A percentile compares a stretch with the other conserved stretches of the same genome.
These are phyloP conservation scores for Paulownia fortunei DNA, from an alignment of 257 asterid species.

Conservation along the genomic window DNA sequence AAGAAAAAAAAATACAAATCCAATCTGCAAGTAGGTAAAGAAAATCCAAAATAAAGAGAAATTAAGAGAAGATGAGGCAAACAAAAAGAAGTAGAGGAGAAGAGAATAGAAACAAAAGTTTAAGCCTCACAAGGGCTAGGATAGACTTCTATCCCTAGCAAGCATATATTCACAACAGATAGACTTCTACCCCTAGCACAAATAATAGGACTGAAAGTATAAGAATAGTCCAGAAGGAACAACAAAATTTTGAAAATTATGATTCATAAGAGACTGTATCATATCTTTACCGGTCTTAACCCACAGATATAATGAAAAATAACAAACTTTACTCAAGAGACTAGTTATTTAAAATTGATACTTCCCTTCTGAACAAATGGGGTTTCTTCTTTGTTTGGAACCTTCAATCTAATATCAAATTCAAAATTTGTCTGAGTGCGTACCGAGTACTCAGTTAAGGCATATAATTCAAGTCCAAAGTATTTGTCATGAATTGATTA, in stretches of 20 bases:
- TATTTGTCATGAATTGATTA: neutral
- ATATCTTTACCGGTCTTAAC: neutral
- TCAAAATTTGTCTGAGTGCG: too few species aligned
- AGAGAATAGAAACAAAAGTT: neutral
- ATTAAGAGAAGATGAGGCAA: neutral
- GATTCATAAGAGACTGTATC: neutral
- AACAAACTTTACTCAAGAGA: neutral
- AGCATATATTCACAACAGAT: neutral
- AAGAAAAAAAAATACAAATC: neutral
- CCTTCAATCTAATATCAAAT: neutral
- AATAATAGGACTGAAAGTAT: neutral
- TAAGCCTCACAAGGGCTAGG: neutral
- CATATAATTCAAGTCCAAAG: neutral
- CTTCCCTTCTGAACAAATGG: neutral
- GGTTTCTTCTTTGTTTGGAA: neutral
- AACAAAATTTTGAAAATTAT: neutral
- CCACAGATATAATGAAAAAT: neutral
- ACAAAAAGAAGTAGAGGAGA: neutral
- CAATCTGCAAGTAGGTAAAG: neutral
- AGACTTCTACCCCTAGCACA: neutral
- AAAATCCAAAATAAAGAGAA: neutral
- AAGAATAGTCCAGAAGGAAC: too few species aligned
- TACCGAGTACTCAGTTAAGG: neutral
- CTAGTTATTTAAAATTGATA: neutral
- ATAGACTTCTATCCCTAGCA: neutral